Conservation (phyloP, 805 yeast genomes). For the Ogataea nakhonphanomensis region DNA sequence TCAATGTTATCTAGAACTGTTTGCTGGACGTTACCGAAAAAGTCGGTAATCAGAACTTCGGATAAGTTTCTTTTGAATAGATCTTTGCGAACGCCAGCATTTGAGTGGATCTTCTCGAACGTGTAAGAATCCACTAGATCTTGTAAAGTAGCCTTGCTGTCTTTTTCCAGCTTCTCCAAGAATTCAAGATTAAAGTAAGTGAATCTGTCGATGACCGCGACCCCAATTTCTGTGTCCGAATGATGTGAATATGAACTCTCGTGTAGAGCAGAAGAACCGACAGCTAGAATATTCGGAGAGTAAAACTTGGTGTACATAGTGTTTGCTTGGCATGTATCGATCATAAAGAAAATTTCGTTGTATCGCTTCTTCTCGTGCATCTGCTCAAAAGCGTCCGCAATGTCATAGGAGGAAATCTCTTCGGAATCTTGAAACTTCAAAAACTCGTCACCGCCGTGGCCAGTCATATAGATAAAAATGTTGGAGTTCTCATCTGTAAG, state of each 20-base stretch:
- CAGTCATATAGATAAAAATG: conserved; percentile 92
- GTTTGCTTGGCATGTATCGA: conserved; percentile 98
- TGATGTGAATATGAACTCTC: conserved; percentile 95
- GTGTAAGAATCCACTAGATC: conserved; percentile 85
- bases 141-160: conserved; percentile 70
- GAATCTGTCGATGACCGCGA: conserved; percentile 95
- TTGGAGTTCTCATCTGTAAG: conserved; percentile 92
- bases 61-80: conserved; percentile 61
- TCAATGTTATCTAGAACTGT: conserved; percentile 57
- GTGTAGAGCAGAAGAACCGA: conserved; percentile 84
- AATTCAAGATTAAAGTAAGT: conserved; percentile 89
- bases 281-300: conserved; percentile 88
- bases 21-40: conserved; percentile 88
- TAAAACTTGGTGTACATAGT: conserved; percentile 93
- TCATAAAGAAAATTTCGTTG: conserved; percentile 94
- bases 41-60: conserved; percentile 81
- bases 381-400: conserved; percentile 95
- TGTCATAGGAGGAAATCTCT: conserved; percentile 90
- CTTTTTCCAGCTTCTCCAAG: conserved; percentile 73
- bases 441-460: conserved; percentile 98
- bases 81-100: conserved; percentile 90
- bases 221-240: conserved; percentile 93
- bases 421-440: conserved; percentile 98
- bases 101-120: conserved; percentile 81
- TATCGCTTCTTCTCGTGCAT: conserved; percentile 95